Conservation (phyloP, 768 basidiomycete species). For the Tubosaeta brunneosetosa region DNA sequence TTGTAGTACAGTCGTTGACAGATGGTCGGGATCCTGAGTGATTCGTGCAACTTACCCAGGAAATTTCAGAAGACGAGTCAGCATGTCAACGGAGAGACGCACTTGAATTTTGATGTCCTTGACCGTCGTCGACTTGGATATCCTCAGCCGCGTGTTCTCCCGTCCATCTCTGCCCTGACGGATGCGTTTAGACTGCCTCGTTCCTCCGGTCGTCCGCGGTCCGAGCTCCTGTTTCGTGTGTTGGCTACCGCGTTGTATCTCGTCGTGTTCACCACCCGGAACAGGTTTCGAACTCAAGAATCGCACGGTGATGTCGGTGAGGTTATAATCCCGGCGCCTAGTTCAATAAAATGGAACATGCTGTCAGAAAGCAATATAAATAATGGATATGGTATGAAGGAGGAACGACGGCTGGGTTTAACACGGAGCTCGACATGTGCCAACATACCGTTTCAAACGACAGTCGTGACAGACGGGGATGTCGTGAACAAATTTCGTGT, state of each 20-base stretch:
- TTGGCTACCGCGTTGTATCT: slow-evolving; percentile 22
- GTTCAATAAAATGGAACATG: slow-evolving; percentile 14
- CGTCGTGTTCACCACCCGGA: slow-evolving; percentile 26
- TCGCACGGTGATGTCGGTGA: slow-evolving; percentile 59
- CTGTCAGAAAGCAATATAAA: slow-evolving; percentile 11
- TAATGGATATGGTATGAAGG: slow-evolving; percentile 2
- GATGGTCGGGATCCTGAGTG: slow-evolving; percentile 66
- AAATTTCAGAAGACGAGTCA: background rate
- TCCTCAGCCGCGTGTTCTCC: slow-evolving; percentile 46
- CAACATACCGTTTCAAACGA: slow-evolving; percentile 49
- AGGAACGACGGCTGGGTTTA: background rate
- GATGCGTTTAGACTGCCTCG: slow-evolving; percentile 68
- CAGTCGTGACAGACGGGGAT: slow-evolving; percentile 58
- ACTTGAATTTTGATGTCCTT: slow-evolving; percentile 79
- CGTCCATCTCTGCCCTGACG: slow-evolving; percentile 51
- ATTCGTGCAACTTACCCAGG: slow-evolving; percentile 50
- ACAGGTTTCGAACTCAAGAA: slow-evolving; percentile 34
- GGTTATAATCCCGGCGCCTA: slow-evolving; percentile 45
- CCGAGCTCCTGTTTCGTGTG: slow-evolving; percentile 31
- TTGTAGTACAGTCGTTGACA: slow-evolving; percentile 67
- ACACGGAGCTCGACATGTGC: slow-evolving; percentile 6
- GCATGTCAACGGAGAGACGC: slow-evolving; percentile 19
- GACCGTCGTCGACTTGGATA: slow-evolving; percentile 63
- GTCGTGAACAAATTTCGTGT: slow-evolving; percentile 41
- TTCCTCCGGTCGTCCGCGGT: slow-evolving; percentile 37